phyloP scores from a whole-genome alignment of 768 basidiomycete species.

The Tricholoma hemisulphureum region DNA sequence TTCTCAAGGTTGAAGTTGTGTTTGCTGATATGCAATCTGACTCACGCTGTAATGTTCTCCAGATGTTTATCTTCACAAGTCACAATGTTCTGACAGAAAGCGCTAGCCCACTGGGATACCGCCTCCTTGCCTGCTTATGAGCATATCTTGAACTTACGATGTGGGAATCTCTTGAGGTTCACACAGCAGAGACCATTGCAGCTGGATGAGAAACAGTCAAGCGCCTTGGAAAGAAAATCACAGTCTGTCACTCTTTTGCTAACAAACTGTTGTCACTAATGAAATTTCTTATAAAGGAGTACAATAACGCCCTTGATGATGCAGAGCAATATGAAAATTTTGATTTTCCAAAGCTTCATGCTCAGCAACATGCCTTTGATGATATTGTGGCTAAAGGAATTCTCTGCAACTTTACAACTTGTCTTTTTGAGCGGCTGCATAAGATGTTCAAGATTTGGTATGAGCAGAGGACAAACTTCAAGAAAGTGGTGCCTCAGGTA shows the following conservation, averaged over 20 bases:
- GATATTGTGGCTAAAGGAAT: slow-evolving; percentile 34
- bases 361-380: slow-evolving; percentile 29
- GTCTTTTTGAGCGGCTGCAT: slow-evolving; percentile 31
- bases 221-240: no score
- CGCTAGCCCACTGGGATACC: slow-evolving; percentile 18
- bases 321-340: slow-evolving; percentile 21
- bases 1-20: slow-evolving; percentile 26
- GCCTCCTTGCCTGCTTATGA: slow-evolving; percentile 23
- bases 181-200: slow-evolving; percentile 29
- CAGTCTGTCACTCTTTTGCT: no score
- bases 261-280: no score
- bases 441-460: slow-evolving; percentile 26
- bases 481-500: slow-evolving; percentile 32
- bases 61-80: slow-evolving; percentile 4
- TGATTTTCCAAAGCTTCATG: slow-evolving; percentile 37
- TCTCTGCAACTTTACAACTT: slow-evolving; percentile 29
- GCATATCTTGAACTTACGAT: slow-evolving; percentile 28
- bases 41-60: no score
- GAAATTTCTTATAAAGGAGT: not conserved
- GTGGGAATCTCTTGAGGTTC: slow-evolving; percentile 29
- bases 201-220: slow-evolving; percentile 12
- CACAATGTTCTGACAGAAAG: slow-evolving; percentile 16
- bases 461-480: slow-evolving; percentile 29
- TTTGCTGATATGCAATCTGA: not conserved
- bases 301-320: not conserved